phyloP scores from a whole-genome alignment of 768 basidiomycete species.

The Cyathus striatus region DNA sequence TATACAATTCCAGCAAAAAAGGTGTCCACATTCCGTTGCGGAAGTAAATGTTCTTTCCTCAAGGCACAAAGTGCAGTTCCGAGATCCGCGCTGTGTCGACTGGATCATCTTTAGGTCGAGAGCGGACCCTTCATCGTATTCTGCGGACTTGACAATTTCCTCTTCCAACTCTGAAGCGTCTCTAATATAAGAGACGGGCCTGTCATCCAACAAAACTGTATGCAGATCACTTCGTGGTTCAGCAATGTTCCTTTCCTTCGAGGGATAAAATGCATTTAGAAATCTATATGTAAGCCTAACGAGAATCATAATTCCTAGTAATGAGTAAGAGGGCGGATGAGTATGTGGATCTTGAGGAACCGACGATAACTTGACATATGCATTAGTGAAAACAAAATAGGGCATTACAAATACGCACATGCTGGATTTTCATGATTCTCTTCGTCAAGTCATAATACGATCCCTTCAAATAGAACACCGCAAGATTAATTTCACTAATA shows the following conservation, averaged over 20 bases:
- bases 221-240: conserved; percentile 4
- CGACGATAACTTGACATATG: conserved; percentile 56
- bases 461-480: conserved; percentile 75
- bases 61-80: conserved; percentile 79
- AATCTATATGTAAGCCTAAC: conserved; percentile 63
- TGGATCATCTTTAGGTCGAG: conserved; percentile 58
- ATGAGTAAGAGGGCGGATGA: conserved; percentile 81
- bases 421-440: conserved; percentile 60
- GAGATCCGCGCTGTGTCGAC: conserved; percentile 41
- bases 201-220: conserved; percentile 49
- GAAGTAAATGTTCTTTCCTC: conserved; percentile 81
- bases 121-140: conserved; percentile 66
- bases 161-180: conserved; percentile 45
- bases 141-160: conserved; percentile 51
- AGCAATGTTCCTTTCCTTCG: conserved; percentile 16
- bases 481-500: conserved; percentile 68
- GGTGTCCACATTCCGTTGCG: conserved; percentile 84
- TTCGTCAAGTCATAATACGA: conserved; percentile 73
- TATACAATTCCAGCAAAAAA: conserved; percentile 92
- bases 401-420: conserved; percentile 37
- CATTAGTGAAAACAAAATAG: not conserved
- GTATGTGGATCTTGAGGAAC: conserved; percentile 65
- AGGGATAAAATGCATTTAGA: conserved; percentile 11
- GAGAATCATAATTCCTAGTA: conserved; percentile 71
- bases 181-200: conserved; percentile 54